phyloP scores from a whole-genome alignment of 176 grass and related monocot species.

The Alloteropsis semialata region DNA sequence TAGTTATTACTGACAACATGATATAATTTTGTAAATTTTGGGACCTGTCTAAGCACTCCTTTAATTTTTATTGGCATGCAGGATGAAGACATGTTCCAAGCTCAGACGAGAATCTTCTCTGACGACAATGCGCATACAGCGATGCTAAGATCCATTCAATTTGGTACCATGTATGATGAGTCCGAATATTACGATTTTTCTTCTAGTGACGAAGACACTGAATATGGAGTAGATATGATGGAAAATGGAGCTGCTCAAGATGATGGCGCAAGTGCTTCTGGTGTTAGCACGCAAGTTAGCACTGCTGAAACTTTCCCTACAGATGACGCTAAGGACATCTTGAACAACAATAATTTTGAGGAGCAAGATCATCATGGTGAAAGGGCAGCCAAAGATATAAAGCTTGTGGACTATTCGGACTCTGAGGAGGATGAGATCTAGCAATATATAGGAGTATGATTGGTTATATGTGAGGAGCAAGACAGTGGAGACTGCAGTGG shows the following conservation, averaged over 20 bases:
- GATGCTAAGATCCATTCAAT: constrained; percentile 12
- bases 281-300: neutral
- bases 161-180: constrained; percentile 8
- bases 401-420: constrained; percentile 11
- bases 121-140: neutral
- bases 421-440: constrained; percentile 7
- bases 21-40: neutral
- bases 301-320: neutral
- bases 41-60: neutral
- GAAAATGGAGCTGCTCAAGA: neutral
- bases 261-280: neutral
- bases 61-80: neutral
- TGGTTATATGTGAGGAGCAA: neutral
- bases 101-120: neutral
- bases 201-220: neutral
- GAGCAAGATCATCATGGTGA: neutral
- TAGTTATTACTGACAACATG: neutral
- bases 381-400: neutral
- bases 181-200: neutral
- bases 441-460: neutral
- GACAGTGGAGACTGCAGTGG: neutral
- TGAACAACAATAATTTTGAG: neutral
- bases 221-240: neutral
- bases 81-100: neutral
- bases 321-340: neutral